A percentile compares a stretch with the other conserved stretches of the same genome.
These are phyloP conservation scores for Moesziomyces parantarcticus DNA, from an alignment of 1,284 basidiomycete species.

Conservation along the genomic window DNA sequence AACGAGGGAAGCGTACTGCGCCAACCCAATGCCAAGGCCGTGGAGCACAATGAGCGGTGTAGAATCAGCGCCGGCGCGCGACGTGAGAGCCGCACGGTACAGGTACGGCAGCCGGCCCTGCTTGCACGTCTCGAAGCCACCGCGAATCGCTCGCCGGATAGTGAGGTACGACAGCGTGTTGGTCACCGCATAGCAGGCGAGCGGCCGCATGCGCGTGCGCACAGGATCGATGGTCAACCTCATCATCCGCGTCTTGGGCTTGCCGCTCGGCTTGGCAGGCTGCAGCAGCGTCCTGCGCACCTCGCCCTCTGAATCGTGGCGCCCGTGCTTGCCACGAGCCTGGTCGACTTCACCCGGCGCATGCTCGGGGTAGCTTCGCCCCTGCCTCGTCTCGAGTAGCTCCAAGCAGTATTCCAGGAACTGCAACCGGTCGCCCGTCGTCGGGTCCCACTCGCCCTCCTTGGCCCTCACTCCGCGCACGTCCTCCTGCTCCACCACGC, in stretches of 20 bases:
- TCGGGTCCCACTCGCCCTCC: constrained; percentile 49
- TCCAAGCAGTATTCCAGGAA: constrained; percentile 58
- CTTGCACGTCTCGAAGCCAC: constrained; percentile 38
- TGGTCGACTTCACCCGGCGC: neutral
- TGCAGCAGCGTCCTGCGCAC: constrained; percentile 6
- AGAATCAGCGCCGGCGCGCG: constrained; percentile 7
- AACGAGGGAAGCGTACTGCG: constrained; percentile 49
- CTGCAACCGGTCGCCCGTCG: constrained; percentile 38
- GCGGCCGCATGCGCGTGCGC: constrained; percentile 45
- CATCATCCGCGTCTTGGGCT: constrained; percentile 52
- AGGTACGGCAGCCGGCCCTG: constrained; percentile 59
- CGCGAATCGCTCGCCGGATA: constrained; percentile 24
- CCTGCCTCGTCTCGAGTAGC: constrained; percentile 61
- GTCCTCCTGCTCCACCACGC: constrained; percentile 41
- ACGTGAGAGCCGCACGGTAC: constrained; percentile 38
- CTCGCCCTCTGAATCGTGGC: constrained; percentile 4
- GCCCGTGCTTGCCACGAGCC: neutral
- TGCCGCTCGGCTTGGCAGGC: constrained; percentile 5
- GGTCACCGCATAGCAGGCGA: constrained; percentile 36
- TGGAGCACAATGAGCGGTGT: constrained; percentile 59
- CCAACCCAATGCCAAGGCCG: constrained; percentile 60
- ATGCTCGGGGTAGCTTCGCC: constrained; percentile 46
- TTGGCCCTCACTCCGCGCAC: constrained; percentile 16
- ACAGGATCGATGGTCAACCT: constrained; percentile 65
- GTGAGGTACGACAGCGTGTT: constrained; percentile 36